Conservation (phyloP, 1,139 yeast species). For the Candida glucosophila region DNA sequence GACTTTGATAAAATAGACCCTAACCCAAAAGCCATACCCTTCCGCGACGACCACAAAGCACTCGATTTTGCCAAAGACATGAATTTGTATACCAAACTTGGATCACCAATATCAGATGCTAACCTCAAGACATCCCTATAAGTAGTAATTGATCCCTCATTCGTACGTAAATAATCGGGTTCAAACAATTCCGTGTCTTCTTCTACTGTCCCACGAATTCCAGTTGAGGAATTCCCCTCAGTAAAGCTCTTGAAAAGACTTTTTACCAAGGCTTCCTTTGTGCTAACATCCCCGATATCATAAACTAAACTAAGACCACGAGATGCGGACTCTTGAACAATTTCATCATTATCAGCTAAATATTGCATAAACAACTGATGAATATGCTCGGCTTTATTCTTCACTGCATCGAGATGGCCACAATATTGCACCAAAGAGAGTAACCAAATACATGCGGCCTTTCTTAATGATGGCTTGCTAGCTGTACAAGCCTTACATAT, state of each 20-base stretch:
- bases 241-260: conserved; percentile 76
- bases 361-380: conserved; percentile 71
- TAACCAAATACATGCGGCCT: conserved; percentile 81
- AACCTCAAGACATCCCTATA: conserved; percentile 76
- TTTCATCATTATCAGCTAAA: conserved; percentile 71
- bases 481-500: conserved; percentile 47
- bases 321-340: conserved; percentile 86
- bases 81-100: conserved; percentile 85
- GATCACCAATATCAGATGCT: conserved; percentile 94
- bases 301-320: conserved; percentile 78
- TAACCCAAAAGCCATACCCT: conserved; percentile 90
- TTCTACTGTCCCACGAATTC: conserved; percentile 61
- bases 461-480: conserved; percentile 67
- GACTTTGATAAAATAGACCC: conserved; percentile 79
- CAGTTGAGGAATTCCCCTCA: conserved; percentile 46
- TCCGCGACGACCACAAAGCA: conserved; percentile 85
- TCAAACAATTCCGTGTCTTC: conserved; percentile 82
- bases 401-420: conserved; percentile 38
- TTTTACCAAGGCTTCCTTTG: conserved; percentile 67
- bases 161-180: conserved; percentile 69
- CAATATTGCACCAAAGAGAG: conserved; percentile 73
- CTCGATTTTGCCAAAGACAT: conserved; percentile 89
- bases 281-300: conserved; percentile 62
- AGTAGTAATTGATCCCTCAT: conserved; percentile 81
- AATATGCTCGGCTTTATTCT: conserved; percentile 41